These are phyloP conservation scores for Trichophyton equinum DNA, from an alignment of 2,329 filamentous ascomycete species.

Conservation along the genomic window DNA sequence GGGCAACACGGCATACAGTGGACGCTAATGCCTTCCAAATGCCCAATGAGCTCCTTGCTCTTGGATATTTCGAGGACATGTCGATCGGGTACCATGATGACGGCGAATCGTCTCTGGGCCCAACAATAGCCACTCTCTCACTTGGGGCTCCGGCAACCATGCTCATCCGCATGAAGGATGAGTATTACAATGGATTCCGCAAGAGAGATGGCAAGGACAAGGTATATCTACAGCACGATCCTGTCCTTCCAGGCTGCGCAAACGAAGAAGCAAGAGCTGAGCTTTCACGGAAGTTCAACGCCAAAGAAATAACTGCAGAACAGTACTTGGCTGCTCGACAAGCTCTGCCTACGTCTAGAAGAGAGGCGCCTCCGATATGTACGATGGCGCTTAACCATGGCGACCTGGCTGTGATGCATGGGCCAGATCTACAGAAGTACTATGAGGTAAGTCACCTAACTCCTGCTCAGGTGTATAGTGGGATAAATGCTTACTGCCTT, in stretches of 20 bases:
- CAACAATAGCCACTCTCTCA: constrained; percentile 43
- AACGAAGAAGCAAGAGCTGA: constrained; percentile 16
- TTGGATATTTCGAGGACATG: constrained; percentile 45
- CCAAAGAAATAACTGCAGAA: constrained; percentile 13
- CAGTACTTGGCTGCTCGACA: constrained; percentile 17
- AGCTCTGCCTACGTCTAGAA: constrained; percentile 19
- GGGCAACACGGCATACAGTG: constrained; percentile 38
- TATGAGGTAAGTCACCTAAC: constrained; percentile 32
- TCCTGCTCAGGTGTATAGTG: background rate
- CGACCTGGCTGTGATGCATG: constrained; percentile 48
- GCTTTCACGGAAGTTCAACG: constrained; percentile 16
- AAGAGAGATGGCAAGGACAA: constrained; percentile 4
- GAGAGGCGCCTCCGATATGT: constrained; percentile 25
- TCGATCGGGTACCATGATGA: constrained; percentile 49
- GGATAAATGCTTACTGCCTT: background rate
- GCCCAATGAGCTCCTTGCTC: constrained; percentile 45
- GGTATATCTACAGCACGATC: constrained; percentile 16
- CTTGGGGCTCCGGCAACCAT: constrained; percentile 42
- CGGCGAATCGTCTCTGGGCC: constrained; percentile 43
- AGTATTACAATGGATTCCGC: constrained; percentile 29
- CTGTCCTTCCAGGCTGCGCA: constrained; percentile 23
- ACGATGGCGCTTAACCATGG: constrained; percentile 42
- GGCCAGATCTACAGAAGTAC: constrained; percentile 41
- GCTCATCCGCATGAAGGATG: constrained; percentile 43
- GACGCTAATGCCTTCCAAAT: constrained; percentile 19